phyloP scores from a whole-genome alignment of 2,329 filamentous ascomycete species.

The Proliferodiscus dingleyae region DNA sequence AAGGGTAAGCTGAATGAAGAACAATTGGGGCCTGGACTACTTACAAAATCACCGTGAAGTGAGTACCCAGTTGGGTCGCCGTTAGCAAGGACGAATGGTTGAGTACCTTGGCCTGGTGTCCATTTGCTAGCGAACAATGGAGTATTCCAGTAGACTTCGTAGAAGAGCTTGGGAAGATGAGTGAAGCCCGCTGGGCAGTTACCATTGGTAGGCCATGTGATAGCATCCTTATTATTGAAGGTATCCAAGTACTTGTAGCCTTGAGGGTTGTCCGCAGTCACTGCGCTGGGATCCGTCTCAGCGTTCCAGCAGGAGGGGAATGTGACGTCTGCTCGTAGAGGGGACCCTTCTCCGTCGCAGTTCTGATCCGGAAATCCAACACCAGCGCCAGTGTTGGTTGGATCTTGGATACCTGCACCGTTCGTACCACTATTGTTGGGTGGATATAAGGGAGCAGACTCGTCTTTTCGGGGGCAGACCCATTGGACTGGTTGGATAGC shows the following conservation, averaged over 20 bases:
- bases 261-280: neutral
- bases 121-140: slow-evolving; percentile 54
- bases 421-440: slow-evolving; percentile 47
- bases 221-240: slow-evolving; percentile 55
- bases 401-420: slow-evolving; percentile 49
- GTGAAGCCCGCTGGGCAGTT: slow-evolving; percentile 69
- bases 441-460: slow-evolving; percentile 48
- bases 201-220: slow-evolving; percentile 70
- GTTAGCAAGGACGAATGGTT: slow-evolving; percentile 75
- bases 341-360: slow-evolving; percentile 59
- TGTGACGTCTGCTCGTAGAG: slow-evolving; percentile 74
- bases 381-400: slow-evolving; percentile 50
- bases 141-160: slow-evolving; percentile 81
- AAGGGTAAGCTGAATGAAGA: slow-evolving; percentile 32
- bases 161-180: slow-evolving; percentile 72
- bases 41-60: slow-evolving; percentile 70
- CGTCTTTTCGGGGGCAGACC: slow-evolving; percentile 53
- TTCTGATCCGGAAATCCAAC: slow-evolving; percentile 65
- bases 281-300: slow-evolving; percentile 38
- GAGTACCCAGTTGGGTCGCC: slow-evolving; percentile 72
- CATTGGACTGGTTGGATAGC: slow-evolving; percentile 51
- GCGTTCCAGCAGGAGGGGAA: slow-evolving; percentile 91
- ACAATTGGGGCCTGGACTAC: neutral
- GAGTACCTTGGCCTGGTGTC: slow-evolving; percentile 55
- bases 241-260: neutral